Conservation (phyloP, 2,329 filamentous ascomycete species). For the Neopestalotiopsis sp. region DNA sequence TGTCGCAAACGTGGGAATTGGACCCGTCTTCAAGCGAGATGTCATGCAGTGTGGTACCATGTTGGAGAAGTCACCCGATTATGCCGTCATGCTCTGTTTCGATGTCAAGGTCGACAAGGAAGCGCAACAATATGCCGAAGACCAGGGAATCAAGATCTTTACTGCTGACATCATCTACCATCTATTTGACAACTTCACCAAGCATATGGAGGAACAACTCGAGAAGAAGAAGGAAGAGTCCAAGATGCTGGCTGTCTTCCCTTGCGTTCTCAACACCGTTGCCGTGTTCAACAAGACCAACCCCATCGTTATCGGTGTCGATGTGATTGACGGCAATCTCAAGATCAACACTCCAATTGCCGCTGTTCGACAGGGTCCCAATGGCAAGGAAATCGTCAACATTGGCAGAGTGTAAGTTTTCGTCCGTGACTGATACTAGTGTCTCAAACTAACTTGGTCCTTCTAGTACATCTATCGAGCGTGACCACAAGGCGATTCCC, state of each 20-base stretch:
- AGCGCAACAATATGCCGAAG: conserved; percentile 86
- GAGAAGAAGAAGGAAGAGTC: conserved; percentile 96
- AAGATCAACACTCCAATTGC: conserved; percentile 89
- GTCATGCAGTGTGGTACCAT: conserved; percentile 95
- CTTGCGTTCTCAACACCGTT: conserved; percentile 86
- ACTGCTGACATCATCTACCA: conserved; percentile 99
- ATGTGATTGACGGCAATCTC: conserved; percentile 89
- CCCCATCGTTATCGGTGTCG: conserved; percentile 93
- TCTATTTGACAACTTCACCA: conserved; percentile 94
- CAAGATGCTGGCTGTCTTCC: conserved; percentile 96
- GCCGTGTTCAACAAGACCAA: conserved; percentile 98
- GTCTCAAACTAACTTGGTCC: not conserved
- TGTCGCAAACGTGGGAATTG: conserved; percentile 95
- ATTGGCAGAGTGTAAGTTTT: conserved; percentile 89
- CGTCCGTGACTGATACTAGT: not conserved
- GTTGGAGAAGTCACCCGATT: conserved; percentile 94
- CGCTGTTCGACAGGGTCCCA: conserved; percentile 81
- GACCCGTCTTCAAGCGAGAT: conserved; percentile 96
- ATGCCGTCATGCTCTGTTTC: conserved; percentile 99
- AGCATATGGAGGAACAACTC: conserved; percentile 85
- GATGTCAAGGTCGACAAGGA: conserved; percentile 99
- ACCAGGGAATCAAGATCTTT: conserved; percentile 96
- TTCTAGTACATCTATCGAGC: conserved; percentile 87
- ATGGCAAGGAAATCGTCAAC: conserved; percentile 83
- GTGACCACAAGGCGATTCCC: conserved; percentile 93